Evolutionary conservation across 2,329 filamentous ascomycete species (phyloP).

Genomic region (Exophiala xenobiotica): DNA sequence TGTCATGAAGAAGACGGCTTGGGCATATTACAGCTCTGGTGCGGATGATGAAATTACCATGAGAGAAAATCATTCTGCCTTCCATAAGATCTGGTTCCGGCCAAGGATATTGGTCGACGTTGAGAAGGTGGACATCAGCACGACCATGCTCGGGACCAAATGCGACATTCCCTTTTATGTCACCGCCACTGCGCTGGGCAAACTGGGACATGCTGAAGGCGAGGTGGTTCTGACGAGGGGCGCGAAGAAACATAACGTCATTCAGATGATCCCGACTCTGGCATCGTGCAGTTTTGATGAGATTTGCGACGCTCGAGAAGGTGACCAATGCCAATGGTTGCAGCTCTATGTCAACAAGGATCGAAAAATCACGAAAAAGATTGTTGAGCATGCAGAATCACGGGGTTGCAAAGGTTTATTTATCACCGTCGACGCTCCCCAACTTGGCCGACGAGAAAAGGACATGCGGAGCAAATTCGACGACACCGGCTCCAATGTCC

Average conservation of each 20-base stretch:
- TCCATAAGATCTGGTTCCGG: conserved; percentile 97
- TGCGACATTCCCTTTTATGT: conserved; percentile 90
- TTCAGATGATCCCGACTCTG: conserved; percentile 98
- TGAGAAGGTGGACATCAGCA: conserved; percentile 78
- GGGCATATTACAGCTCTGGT: conserved; percentile 96
- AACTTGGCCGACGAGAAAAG: conserved; percentile 92
- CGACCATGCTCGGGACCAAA: conserved; percentile 89
- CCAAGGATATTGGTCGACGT: conserved; percentile 87
- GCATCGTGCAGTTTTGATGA: conserved; percentile 98
- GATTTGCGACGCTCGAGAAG: conserved; percentile 79
- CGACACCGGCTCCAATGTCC: conserved; percentile 79
- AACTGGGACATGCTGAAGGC: conserved; percentile 85
- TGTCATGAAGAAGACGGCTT: conserved; percentile 94
- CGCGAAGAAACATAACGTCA: conserved; percentile 78
- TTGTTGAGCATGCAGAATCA: conserved; percentile 86
- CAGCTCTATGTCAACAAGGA: conserved; percentile 98
- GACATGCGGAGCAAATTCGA: conserved; percentile 94
- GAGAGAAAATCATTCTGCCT: conserved; percentile 92
- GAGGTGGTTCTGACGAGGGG: conserved; percentile 88
- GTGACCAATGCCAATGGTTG: conserved; percentile 88
- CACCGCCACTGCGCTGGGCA: conserved; percentile 91
- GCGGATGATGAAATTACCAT: conserved; percentile 92
- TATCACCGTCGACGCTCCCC: conserved; percentile 96
- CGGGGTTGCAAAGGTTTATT: conserved; percentile 94
- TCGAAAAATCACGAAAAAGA: conserved; percentile 81